Evolutionary conservation across 768 basidiomycete genomes (phyloP).

Genomic region (Auricularia auricula-judae): DNA sequence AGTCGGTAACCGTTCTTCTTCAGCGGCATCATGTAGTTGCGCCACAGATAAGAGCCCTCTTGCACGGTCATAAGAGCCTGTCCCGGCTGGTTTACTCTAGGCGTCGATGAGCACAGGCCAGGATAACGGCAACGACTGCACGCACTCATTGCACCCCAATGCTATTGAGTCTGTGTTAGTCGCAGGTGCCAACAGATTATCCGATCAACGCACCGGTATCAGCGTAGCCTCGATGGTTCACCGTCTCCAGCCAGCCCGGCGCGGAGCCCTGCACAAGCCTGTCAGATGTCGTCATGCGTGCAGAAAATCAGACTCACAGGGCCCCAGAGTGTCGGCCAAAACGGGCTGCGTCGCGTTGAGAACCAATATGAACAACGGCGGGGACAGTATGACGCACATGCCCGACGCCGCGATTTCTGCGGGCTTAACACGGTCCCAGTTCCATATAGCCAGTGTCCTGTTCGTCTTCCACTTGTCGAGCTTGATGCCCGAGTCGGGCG

Average conservation of each 20-base stretch:
- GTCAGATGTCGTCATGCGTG: background rate
- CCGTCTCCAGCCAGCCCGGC: conserved; percentile 30
- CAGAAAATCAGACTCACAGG: background rate
- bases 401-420: too few relatives aligned
- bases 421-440: too few relatives aligned
- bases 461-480: too few relatives aligned
- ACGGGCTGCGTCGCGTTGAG: too few relatives aligned
- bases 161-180: conserved; percentile 38
- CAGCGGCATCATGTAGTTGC: conserved; percentile 49
- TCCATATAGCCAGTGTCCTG: too few relatives aligned
- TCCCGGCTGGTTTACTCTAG: conserved; percentile 52
- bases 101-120: background rate
- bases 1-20: conserved; percentile 42
- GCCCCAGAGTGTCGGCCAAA: background rate
- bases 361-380: background rate
- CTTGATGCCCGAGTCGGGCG: too few relatives aligned
- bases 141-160: conserved; percentile 69
- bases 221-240: conserved; percentile 35
- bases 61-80: conserved; percentile 53
- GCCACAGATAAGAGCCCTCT: conserved; percentile 46
- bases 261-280: conserved; percentile 57
- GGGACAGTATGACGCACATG: background rate
- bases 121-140: background rate
- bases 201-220: conserved; percentile 66
- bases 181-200: conserved; percentile 35